These are phyloP conservation scores for Quercus alba DNA, from an alignment of 306 rosid genomes.

Conservation along the genomic window DNA sequence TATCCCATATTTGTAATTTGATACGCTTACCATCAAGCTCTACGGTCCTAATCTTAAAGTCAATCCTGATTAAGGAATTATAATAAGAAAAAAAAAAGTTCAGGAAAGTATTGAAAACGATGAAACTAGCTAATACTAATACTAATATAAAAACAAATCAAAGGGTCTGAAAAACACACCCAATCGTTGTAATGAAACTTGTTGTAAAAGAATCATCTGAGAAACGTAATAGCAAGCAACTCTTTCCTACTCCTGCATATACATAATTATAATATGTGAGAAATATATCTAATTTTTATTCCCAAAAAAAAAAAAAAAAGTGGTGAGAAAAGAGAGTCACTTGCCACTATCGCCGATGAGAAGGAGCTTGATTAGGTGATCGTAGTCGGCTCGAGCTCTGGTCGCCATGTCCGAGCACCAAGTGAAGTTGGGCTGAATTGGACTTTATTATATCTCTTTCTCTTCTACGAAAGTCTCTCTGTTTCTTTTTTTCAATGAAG, in stretches of 20 bases:
- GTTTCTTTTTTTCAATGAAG: too few species aligned
- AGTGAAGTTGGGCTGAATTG: too few species aligned
- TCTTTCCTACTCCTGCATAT: conserved; percentile 38
- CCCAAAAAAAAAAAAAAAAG: not conserved
- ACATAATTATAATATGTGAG: not conserved
- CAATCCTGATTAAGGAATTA: conserved; percentile 23
- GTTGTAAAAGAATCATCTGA: conserved; percentile 31
- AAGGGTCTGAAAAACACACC: conserved; percentile 2
- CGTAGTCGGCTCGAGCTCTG: conserved; percentile 28
- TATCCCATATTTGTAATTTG: conserved; percentile 36
- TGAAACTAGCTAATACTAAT: not conserved
- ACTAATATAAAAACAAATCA: not conserved
- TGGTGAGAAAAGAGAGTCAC: not conserved
- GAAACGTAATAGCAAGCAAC: conserved; percentile 33
- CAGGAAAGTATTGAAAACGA: not conserved
- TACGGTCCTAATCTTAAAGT: conserved; percentile 30
- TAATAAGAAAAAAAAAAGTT: not conserved
- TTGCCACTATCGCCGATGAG: conserved; percentile 36
- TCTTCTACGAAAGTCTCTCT: too few species aligned
- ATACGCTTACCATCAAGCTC: conserved; percentile 33
- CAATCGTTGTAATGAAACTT: conserved; percentile 34
- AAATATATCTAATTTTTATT: not conserved
- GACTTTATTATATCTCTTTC: too few species aligned
- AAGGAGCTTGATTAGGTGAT: conserved; percentile 32
- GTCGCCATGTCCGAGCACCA: conserved; percentile 10